A percentile compares a stretch with the other conserved stretches of the same genome.
These are phyloP conservation scores for Erythrophleum ivorense DNA, from an alignment of 331 rosid species.

Conservation along the genomic window DNA sequence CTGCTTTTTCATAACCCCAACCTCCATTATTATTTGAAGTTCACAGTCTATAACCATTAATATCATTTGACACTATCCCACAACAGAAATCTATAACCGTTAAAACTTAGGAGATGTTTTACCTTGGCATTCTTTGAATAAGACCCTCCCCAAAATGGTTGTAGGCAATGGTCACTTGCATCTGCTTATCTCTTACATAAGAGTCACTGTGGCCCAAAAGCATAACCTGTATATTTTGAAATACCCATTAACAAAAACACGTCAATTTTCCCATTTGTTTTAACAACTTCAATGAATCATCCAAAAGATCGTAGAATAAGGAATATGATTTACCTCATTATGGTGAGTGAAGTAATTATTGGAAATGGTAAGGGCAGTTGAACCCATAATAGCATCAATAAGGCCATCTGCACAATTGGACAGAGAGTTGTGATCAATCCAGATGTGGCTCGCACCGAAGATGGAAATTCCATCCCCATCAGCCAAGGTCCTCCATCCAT, in stretches of 20 bases:
- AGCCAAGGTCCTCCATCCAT: slow-evolving; percentile 93
- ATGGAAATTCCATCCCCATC: slow-evolving; percentile 92
- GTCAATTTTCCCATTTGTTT: not conserved
- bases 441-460: slow-evolving; percentile 84
- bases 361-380: slow-evolving; percentile 90
- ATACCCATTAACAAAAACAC: not conserved
- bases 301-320: not conserved
- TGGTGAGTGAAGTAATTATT: slow-evolving; percentile 93
- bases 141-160: slow-evolving; percentile 99
- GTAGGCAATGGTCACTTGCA: slow-evolving; percentile 99
- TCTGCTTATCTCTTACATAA: slow-evolving; percentile 78
- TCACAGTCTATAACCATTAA: not conserved
- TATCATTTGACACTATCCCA: not conserved
- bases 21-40: slow-evolving; percentile 15
- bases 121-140: slow-evolving; percentile 99
- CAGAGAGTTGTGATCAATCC: slow-evolving; percentile 93
- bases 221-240: slow-evolving; percentile 68
- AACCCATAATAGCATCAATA: slow-evolving; percentile 89
- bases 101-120: not conserved
- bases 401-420: slow-evolving; percentile 93
- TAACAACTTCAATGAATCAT: not conserved
- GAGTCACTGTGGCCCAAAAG: slow-evolving; percentile 94
- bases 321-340: slow-evolving; percentile 65
- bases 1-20: slow-evolving; percentile 54
- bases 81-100: not conserved